These are phyloP conservation scores for Chlorencoelia australis DNA, from an alignment of 2,329 filamentous ascomycete species.

Conservation along the genomic window DNA sequence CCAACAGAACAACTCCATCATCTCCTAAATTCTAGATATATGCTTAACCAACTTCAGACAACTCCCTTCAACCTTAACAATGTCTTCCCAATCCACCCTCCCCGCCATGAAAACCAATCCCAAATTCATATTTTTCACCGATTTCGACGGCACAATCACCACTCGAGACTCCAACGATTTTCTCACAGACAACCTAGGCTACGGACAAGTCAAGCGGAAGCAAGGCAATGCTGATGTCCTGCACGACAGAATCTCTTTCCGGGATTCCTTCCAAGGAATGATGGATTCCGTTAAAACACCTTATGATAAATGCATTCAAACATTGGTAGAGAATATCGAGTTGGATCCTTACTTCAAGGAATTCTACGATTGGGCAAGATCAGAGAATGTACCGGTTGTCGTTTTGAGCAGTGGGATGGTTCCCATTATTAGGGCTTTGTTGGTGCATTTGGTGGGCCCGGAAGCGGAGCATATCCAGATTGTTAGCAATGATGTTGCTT, in stretches of 20 bases:
- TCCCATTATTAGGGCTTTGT: conserved; percentile 76
- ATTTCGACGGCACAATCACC: conserved; percentile 96
- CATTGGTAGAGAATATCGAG: conserved; percentile 71
- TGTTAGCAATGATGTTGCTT: conserved; percentile 72
- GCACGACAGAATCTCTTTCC: conserved; percentile 59
- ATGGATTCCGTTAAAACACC: conserved; percentile 76
- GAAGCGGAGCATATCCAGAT: conserved; percentile 72
- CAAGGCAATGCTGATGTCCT: conserved; percentile 71
- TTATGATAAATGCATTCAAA: conserved; percentile 71
- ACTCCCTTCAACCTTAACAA: conserved; percentile 8
- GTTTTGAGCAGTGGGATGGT: conserved; percentile 89
- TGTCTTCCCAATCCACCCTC: conserved; percentile 30
- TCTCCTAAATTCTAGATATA: too few species aligned
- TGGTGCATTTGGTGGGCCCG: conserved; percentile 69
- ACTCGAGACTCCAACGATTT: conserved; percentile 55
- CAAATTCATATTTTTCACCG: conserved; percentile 95
- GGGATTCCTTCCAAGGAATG: conserved; percentile 85
- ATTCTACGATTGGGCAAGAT: conserved; percentile 75
- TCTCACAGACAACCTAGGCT: conserved; percentile 88
- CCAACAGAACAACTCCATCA: too few species aligned
- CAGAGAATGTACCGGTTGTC: conserved; percentile 82
- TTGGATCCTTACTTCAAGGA: conserved; percentile 81
- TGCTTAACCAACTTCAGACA: too few species aligned
- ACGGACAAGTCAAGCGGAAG: conserved; percentile 59
- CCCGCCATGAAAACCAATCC: conserved; percentile 59